Evolutionary conservation across 2,329 filamentous ascomycete genomes (phyloP), one percentile per base, ranked within the genome.

Genomic region (Parastagonospora avenae): DNA sequence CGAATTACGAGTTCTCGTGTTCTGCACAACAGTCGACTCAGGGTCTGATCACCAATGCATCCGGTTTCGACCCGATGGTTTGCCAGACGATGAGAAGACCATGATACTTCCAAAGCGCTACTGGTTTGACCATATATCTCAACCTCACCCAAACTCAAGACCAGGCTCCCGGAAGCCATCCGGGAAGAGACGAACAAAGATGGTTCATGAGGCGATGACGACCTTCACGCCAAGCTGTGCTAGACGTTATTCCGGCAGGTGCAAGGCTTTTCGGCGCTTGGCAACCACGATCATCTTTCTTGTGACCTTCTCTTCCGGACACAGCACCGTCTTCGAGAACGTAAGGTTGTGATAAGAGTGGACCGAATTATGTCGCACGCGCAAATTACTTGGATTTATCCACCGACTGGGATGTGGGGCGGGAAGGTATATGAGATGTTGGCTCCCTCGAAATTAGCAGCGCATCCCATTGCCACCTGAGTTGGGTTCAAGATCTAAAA

Each of bases 291-390:
- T 65, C 56, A 52, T 57, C 51, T 53, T 45, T 59, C 63, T 68
- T 70, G 52, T 56, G 60, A 70, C 64, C 66, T 71, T 64, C 68
- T 66, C 54, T 63, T 66, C 59, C 58, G 47, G 60, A 67, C 63
- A 52, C 60, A 59, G 50, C 54, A 59, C 59, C 48, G 55, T 55
- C 42, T 38, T 40, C 52, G 48, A 52, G 47, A 35, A 47, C 15
- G 35, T 35, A 35, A 39, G 39, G 33, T 29, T 14, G 35, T 48
- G 63, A 64, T 68, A 66, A 64, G 57, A 58, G 62, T 60, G 56
- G 56, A 51, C 46, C 41, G 44, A 37, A 54, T 27, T 32, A 47
- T 54, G 46, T 42, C 42, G 50, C 49, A 54, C 55, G 48, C 43
- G 31, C 55, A 62, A 54, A 59, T 36, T 55, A 49, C 16, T 31